Evolutionary conservation across 1,284 basidiomycete species (phyloP).

Genomic region (Volvariella volvacea): DNA sequence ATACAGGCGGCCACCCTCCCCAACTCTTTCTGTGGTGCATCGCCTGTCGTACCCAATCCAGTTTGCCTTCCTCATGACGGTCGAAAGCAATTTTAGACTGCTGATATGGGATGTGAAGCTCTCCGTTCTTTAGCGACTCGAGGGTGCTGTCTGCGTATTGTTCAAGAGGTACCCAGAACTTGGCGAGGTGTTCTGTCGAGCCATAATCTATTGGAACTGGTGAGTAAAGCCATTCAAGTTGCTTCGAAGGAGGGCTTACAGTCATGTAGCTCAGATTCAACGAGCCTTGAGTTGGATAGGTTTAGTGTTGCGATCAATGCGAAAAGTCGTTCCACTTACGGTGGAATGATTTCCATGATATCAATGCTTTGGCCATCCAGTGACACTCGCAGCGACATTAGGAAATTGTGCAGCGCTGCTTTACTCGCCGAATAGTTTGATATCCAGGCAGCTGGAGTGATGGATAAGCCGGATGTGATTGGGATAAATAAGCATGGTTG

Average conservation of each 20-base stretch:
- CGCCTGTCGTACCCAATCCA: not conserved
- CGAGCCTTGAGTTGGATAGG: slow-evolving; percentile 31
- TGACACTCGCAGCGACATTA: slow-evolving; percentile 40
- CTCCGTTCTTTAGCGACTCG: slow-evolving; percentile 41
- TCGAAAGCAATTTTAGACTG: slow-evolving; percentile 15
- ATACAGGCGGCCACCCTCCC: no score
- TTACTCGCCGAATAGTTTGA: slow-evolving; percentile 55
- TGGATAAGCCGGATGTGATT: slow-evolving; percentile 46
- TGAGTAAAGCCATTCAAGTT: no score
- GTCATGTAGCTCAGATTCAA: slow-evolving; percentile 63
- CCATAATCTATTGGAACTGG: slow-evolving; percentile 41
- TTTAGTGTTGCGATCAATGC: not conserved
- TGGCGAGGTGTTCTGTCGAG: slow-evolving; percentile 38
- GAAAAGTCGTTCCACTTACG: slow-evolving; percentile 29
- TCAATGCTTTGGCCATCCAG: slow-evolving; percentile 44
- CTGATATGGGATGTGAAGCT: slow-evolving; percentile 20
- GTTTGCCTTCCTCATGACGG: slow-evolving; percentile 23
- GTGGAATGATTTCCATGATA: slow-evolving; percentile 56
- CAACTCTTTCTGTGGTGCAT: not conserved
- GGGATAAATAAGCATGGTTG: slow-evolving; percentile 44
- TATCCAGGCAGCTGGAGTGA: slow-evolving; percentile 35
- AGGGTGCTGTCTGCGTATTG: slow-evolving; percentile 41
- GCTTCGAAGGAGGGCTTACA: slow-evolving; percentile 28
- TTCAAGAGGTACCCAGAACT: slow-evolving; percentile 55
- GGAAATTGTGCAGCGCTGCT: slow-evolving; percentile 54